Base-by-base conservation (phyloP, 2,329 filamentous ascomycete species). In the Colletotrichum tabaci region DNA sequence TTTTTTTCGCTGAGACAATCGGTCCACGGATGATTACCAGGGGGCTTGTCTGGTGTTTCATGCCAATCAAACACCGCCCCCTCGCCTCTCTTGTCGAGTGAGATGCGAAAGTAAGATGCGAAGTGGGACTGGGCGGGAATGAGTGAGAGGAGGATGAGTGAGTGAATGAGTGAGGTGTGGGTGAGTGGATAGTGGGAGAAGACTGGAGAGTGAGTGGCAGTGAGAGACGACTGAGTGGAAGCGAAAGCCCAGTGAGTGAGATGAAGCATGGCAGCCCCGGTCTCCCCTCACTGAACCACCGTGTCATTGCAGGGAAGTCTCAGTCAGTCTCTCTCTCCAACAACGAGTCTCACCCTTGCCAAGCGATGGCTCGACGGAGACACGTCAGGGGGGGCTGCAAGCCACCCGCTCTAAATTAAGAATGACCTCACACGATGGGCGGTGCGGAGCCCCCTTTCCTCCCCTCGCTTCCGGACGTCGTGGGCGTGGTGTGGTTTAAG, bases 361-460 rank as follows among this genome's bases (percentile, higher is more conserved):
- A 61, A 61, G 57, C 23, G 26, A 21, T 40, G 49, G 56, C 15
- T 61, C 21, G 52, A 56, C 63, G 63, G 68, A 49, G 40, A 55
- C 40, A 18, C 21, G 46, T 69, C 58, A 68, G 46, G 65, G 53
- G 66, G 30, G 30, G 6, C 30, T 1, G 65, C 23, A 2, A 42
- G 42, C 21, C 44, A n/a, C 5, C 30, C 30, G 30, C 30, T 30
- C 68, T 60, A 64, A 64, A 68, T 38, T 69, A 64, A 60, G 40
- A 53, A 47, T 68, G 58, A 64, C 58, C 55, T 63, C 58, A 68
- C 15, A 67, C n/a, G 56, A 56, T 46, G 30, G 56, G 42, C 62
- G 23, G 60, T 61, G 61, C 26, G 15, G 30, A 57, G 35, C 55
- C 62, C 30, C 50, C 53, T 53, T 53, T 63, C 58, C 18, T 49